phyloP scores from a whole-genome alignment of 2,329 filamentous ascomycete genomes.

The Exophiala lecanii-corni region DNA sequence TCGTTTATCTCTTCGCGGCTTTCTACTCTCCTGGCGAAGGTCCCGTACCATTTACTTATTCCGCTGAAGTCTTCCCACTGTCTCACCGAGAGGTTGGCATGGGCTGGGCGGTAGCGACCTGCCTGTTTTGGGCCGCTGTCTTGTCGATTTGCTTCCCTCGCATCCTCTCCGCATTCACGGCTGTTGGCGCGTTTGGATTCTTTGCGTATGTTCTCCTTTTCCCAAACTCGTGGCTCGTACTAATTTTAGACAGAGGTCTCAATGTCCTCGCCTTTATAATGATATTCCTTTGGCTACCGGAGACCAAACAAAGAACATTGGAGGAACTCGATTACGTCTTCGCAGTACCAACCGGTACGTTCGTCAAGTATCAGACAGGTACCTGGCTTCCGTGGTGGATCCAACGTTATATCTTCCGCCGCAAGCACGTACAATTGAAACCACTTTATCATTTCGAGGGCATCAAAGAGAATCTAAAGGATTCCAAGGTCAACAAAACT shows the following conservation, averaged over 20 bases:
- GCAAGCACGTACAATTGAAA: conserved; percentile 30
- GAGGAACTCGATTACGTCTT: conserved; percentile 44
- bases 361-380: conserved; percentile 37
- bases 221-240: conserved; percentile 9
- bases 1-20: conserved; percentile 53
- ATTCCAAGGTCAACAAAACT: not conserved
- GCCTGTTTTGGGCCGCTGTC: conserved; percentile 46
- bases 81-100: conserved; percentile 48
- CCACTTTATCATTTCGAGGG: conserved; percentile 50
- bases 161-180: conserved; percentile 20
- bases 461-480: not conserved
- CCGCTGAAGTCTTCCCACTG: conserved; percentile 47
- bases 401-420: conserved; percentile 40
- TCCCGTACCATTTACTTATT: conserved; percentile 49
- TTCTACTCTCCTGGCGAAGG: conserved; percentile 48
- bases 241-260: conserved; percentile 29
- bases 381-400: conserved; percentile 45
- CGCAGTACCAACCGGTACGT: conserved; percentile 39
- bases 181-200: conserved; percentile 36
- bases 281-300: conserved; percentile 38
- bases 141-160: conserved; percentile 40
- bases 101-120: conserved; percentile 41
- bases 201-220: conserved; percentile 30
- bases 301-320: conserved; percentile 29
- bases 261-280: conserved; percentile 46